These are phyloP conservation scores for Hericium rajendrae DNA, from an alignment of 768 basidiomycete species.

Conservation along the genomic window DNA sequence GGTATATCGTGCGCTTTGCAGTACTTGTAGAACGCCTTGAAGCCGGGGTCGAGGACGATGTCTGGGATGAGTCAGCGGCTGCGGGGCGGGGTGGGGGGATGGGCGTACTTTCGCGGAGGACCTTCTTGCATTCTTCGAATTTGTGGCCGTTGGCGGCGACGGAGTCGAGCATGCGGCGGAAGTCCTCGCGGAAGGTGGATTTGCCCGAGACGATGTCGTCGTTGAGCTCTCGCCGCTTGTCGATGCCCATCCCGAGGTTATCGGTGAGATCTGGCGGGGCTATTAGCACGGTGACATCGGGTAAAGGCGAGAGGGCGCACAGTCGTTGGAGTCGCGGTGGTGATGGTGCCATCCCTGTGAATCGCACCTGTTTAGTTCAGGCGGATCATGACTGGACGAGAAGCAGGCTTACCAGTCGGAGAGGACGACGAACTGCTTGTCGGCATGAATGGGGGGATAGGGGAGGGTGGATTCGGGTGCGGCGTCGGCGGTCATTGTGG, in stretches of 20 bases:
- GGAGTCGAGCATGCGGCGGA: slow-evolving; percentile 78
- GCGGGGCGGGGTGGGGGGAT: not conserved
- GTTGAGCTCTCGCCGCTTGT: slow-evolving; percentile 66
- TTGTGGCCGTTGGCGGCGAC: slow-evolving; percentile 64
- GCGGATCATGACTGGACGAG: not conserved
- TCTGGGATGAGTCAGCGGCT: slow-evolving; percentile 34
- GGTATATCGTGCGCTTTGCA: slow-evolving; percentile 77
- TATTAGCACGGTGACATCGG: not conserved
- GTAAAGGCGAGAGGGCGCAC: slow-evolving; percentile 30
- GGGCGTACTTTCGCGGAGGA: slow-evolving; percentile 58
- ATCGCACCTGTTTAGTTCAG: not conserved
- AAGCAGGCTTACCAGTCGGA: slow-evolving; percentile 72
- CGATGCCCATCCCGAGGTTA: slow-evolving; percentile 76
- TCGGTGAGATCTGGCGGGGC: slow-evolving; percentile 69
- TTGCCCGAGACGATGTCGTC: slow-evolving; percentile 57
- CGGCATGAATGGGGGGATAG: slow-evolving; percentile 69
- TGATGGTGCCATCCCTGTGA: slow-evolving; percentile 89
- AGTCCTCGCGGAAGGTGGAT: slow-evolving; percentile 77
- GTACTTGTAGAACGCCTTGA: slow-evolving; percentile 80
- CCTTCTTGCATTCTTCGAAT: slow-evolving; percentile 79
- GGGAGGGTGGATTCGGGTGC: slow-evolving; percentile 61
- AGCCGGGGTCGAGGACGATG: slow-evolving; percentile 80
- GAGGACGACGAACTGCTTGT: slow-evolving; percentile 78
- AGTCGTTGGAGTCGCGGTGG: slow-evolving; percentile 91
- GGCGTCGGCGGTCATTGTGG: slow-evolving; percentile 8